phyloP scores from a whole-genome alignment of 73 alveolate species.

The Symbiodinium pilosum region DNA sequence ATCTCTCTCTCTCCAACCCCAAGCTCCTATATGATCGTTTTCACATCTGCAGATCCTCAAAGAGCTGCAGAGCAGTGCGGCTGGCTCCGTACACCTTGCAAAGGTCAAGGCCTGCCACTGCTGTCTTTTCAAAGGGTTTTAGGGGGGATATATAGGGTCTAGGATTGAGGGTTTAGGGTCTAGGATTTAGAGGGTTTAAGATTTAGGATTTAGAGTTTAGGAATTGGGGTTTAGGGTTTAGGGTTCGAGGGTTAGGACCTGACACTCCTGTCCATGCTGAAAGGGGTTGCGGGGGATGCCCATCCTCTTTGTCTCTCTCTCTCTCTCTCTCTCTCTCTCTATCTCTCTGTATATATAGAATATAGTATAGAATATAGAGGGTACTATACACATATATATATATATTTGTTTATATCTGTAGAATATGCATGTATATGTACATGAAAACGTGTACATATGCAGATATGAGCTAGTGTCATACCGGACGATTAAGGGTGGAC shows the following conservation, averaged over 20 bases:
- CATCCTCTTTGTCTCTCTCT: too few species aligned
- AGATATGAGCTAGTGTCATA: too few species aligned
- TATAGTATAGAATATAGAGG: too few species aligned
- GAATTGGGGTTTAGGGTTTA: not conserved
- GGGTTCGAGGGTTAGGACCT: not conserved
- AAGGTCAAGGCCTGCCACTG: slow-evolving; percentile 78
- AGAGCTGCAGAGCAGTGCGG: slow-evolving; percentile 69
- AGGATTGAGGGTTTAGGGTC: not conserved
- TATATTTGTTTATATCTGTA: not conserved
- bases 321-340: too few species aligned
- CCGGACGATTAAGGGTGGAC: too few species aligned
- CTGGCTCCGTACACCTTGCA: slow-evolving; percentile 92
- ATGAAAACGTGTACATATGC: not conserved
- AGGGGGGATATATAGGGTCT: not conserved
- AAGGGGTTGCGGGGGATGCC: too few species aligned
- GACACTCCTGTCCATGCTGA: too few species aligned
- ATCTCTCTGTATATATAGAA: too few species aligned
- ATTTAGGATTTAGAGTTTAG: not conserved
- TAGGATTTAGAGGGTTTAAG: not conserved
- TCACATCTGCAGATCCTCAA: slow-evolving; percentile 60
- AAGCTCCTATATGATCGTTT: too few species aligned
- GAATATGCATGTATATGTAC: not conserved
- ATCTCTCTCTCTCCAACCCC: too few species aligned
- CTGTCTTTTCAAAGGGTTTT: not conserved
- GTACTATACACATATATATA: not conserved